Evolutionary conservation across 345 rosid genomes (phyloP).

Genomic region (Populus ilicifolia): DNA sequence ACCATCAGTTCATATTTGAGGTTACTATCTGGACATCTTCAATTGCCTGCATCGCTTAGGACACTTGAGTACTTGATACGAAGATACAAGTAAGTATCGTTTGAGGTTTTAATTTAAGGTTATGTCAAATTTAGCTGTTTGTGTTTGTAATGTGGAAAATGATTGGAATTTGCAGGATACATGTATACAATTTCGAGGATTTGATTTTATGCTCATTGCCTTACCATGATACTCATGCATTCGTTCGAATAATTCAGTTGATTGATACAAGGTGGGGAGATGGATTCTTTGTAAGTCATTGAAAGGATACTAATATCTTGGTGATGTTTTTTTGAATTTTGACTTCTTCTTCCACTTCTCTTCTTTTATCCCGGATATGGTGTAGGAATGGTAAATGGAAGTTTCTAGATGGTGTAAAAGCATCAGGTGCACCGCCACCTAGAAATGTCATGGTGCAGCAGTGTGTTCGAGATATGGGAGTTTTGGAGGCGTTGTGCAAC

Average conservation of each 20-base stretch:
- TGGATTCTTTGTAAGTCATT: neutral
- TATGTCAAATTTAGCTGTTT: neutral
- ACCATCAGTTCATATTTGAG: conserved; percentile 57
- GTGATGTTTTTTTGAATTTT: conserved; percentile 3
- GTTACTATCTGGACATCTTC: conserved; percentile 67
- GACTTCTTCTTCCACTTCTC: conserved; percentile 8
- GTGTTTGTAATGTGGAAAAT: neutral
- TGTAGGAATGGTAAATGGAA: conserved; percentile 84
- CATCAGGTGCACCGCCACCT: conserved; percentile 87
- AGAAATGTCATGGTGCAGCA: conserved; percentile 84
- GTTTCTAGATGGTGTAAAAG: conserved; percentile 76
- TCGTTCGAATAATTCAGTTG: conserved; percentile 78
- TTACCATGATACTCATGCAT: conserved; percentile 79
- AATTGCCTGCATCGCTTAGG: conserved; percentile 51
- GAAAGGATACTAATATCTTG: neutral
- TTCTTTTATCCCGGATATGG: neutral
- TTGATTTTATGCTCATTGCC: conserved; percentile 77
- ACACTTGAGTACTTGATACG: conserved; percentile 93
- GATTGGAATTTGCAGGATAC: conserved; percentile 54
- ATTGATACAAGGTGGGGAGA: conserved; percentile 59
- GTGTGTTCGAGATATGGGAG: conserved; percentile 72
- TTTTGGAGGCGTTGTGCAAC: conserved; percentile 73
- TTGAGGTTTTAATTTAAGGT: neutral
- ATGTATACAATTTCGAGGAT: conserved; percentile 70
- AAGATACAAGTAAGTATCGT: conserved; percentile 63